phyloP scores from a whole-genome alignment of 164 flowering plant species.

The Cinnamomum micranthum region DNA sequence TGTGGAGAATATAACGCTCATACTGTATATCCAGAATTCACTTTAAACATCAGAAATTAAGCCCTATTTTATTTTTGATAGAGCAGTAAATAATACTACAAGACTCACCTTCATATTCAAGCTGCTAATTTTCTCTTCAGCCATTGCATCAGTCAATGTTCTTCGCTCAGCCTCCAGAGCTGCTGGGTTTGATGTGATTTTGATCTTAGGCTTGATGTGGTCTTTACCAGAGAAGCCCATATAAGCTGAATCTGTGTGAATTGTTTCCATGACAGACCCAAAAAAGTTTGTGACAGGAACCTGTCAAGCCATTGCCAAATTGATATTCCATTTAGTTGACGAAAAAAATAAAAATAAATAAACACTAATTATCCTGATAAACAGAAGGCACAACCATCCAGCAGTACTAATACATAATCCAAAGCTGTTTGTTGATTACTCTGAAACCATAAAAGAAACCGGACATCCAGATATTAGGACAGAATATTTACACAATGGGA shows the following conservation, averaged over 20 bases:
- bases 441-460: too few relatives aligned
- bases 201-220: conserved; percentile 7
- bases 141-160: conserved; percentile 19
- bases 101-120: conserved; percentile 30
- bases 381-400: not conserved
- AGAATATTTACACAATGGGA: too few relatives aligned
- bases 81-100: not conserved
- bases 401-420: too few relatives aligned
- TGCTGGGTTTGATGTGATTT: conserved; percentile 27
- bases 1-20: conserved; percentile 19
- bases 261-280: conserved; percentile 96
- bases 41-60: not conserved
- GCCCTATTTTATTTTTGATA: not conserved
- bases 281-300: conserved; percentile 95
- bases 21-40: conserved; percentile 27
- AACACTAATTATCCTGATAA: not conserved
- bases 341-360: not conserved
- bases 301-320: conserved; percentile 28
- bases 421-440: too few relatives aligned
- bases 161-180: conserved; percentile 21
- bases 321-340: not conserved
- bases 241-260: conserved; percentile 82
- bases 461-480: too few relatives aligned
- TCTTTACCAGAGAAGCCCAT: conserved; percentile 30
- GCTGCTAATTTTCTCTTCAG: conserved; percentile 19